These are phyloP conservation scores for Globisporangium megalacanthum DNA, from an alignment of 352 stramenopile genomes.

Conservation along the genomic window DNA sequence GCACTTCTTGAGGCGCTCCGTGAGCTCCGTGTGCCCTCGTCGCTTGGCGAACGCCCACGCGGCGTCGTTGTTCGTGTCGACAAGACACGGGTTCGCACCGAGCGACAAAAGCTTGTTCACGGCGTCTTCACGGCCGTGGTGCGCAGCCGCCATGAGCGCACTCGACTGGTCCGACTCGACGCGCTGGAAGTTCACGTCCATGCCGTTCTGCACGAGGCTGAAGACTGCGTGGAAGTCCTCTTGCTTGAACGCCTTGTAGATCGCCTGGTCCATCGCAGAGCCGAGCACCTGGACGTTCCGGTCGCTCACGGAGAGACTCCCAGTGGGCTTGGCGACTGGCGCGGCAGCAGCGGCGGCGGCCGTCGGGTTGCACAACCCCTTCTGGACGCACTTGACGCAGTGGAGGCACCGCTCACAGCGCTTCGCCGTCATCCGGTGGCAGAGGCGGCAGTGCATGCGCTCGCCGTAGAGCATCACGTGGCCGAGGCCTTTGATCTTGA, in stretches of 20 bases:
- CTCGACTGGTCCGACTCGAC: slow-evolving; percentile 71
- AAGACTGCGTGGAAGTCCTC: slow-evolving; percentile 82
- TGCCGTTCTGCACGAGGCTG: slow-evolving; percentile 73
- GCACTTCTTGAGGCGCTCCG: slow-evolving; percentile 64
- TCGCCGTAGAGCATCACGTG: slow-evolving; percentile 72
- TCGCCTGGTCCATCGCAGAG: slow-evolving; percentile 77
- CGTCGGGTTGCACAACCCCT: slow-evolving; percentile 43
- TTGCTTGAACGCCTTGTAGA: slow-evolving; percentile 71
- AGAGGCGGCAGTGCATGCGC: slow-evolving; percentile 57
- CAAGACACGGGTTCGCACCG: slow-evolving; percentile 57
- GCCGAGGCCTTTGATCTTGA: slow-evolving; percentile 63
- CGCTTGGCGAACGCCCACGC: slow-evolving; percentile 72
- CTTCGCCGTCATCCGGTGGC: slow-evolving; percentile 73
- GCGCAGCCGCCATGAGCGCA: slow-evolving; percentile 71
- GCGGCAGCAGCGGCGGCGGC: not conserved
- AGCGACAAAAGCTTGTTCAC: slow-evolving; percentile 54
- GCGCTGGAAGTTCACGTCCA: slow-evolving; percentile 85
- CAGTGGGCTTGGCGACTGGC: slow-evolving; percentile 6
- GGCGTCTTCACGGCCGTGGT: slow-evolving; percentile 76
- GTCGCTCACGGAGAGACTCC: slow-evolving; percentile 58
- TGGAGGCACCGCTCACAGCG: slow-evolving; percentile 55
- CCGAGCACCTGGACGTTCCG: slow-evolving; percentile 73
- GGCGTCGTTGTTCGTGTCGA: slow-evolving; percentile 44
- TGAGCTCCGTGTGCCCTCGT: slow-evolving; percentile 54
- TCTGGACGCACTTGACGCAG: slow-evolving; percentile 75